Base-by-base conservation (phyloP, 768 basidiomycete genomes). In the Crassisporium funariophilum region DNA sequence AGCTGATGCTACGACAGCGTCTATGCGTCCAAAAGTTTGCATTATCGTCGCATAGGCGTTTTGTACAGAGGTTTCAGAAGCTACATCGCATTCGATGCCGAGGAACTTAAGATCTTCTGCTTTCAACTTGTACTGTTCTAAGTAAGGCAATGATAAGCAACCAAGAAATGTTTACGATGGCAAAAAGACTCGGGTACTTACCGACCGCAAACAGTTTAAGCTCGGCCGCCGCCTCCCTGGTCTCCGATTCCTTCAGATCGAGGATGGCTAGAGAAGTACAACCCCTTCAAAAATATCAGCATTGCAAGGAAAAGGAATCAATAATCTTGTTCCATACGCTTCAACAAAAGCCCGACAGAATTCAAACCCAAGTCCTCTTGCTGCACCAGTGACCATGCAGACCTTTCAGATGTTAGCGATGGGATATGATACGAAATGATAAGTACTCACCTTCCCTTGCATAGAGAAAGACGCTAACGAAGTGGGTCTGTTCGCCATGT, bases 341-440 rank as follows among this genome's bases (percentile, higher is more conserved):
- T 88, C 84, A 54, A 94, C 59, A 66, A 98, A 94, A 10, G 93
- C 93, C 36, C 84, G 80, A 63, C 92, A 94, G 63, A 98, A 92
- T 65, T 92, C 86, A 54, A 88, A 78, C 5, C 95, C 95, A 36
- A 98, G 72, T 5, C 95, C 95, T 58, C 89, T 78, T 10, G 94
- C 95, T 44, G 86, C 95, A 36, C 95, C 95, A 29, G 95, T 98
- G 41, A 98, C 84, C 57, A 95, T 72, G 69, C 91, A 91, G 44
- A 93, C 92, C 85, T 95, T 60, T 5, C 15, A 25, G 50, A 46
- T 21, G 36, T 41, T 13, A 47, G 6, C 34, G 41, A 17, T 15
- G 33, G 10, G 10, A 22, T 12, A 27, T 25, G 24, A 11, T 10
- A 27, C 17, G 35, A 33, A 3, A 13, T 12, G 13, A 39, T 27